These are phyloP conservation scores for Penicillium polonicum DNA, from an alignment of 2,329 filamentous ascomycete species.

Conservation along the genomic window DNA sequence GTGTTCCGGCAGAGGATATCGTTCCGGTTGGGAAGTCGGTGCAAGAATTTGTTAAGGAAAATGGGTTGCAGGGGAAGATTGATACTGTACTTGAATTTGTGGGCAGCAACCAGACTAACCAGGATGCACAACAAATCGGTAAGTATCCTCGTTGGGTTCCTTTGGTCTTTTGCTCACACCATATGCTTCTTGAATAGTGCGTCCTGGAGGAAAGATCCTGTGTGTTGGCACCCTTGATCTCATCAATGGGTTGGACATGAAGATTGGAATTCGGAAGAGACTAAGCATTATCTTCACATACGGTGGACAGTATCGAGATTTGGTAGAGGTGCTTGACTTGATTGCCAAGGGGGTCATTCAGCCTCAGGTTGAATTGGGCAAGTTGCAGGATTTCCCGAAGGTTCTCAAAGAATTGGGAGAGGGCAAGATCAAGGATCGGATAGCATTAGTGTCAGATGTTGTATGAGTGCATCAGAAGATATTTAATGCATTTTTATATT, in stretches of 20 bases:
- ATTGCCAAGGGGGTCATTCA: conserved; percentile 26
- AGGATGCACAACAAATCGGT: neutral
- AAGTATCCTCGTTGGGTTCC: neutral
- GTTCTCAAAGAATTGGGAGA: conserved; percentile 37
- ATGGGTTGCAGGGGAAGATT: neutral
- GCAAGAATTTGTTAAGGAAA: neutral
- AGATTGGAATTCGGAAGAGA: conserved; percentile 45
- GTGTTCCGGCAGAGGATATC: conserved; percentile 22
- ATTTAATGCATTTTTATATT: neutral
- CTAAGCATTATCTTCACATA: conserved; percentile 47
- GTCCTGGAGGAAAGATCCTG: neutral
- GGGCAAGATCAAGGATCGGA: conserved; percentile 34
- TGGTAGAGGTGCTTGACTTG: conserved; percentile 30
- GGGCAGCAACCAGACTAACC: neutral
- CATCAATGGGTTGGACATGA: conserved; percentile 47
- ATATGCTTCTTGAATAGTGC: neutral
- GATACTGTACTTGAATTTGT: neutral
- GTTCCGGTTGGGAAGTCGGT: neutral
- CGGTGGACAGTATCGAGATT: conserved; percentile 42
- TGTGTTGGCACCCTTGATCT: conserved; percentile 40
- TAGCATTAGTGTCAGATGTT: conserved; percentile 13
- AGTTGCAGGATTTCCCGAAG: conserved; percentile 34
- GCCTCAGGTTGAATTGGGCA: conserved; percentile 37
- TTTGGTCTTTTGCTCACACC: neutral
- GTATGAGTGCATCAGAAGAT: neutral